phyloP scores from a whole-genome alignment of 1,284 basidiomycete species.

The Xerocomus minutiporus region DNA sequence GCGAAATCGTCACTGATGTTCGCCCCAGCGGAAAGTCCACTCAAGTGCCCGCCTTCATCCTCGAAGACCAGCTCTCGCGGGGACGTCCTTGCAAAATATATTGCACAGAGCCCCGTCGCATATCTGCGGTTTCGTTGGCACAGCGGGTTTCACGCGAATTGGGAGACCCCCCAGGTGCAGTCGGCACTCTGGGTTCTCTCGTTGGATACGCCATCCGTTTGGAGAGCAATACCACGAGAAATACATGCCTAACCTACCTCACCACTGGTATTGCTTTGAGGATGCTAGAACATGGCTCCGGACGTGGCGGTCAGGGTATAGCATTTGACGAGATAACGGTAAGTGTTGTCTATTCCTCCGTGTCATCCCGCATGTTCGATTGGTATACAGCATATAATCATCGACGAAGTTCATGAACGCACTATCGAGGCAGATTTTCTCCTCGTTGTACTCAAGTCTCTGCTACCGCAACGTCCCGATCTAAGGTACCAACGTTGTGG shows the following conservation, averaged over 20 bases:
- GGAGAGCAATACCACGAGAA: slow-evolving; percentile 82
- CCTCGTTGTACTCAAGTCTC: slow-evolving; percentile 90
- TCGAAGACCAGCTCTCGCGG: slow-evolving; percentile 83
- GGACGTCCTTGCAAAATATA: slow-evolving; percentile 89
- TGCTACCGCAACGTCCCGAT: slow-evolving; percentile 75
- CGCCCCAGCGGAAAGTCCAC: slow-evolving; percentile 88
- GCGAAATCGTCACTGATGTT: slow-evolving; percentile 11
- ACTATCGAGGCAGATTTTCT: slow-evolving; percentile 98
- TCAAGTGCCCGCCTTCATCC: slow-evolving; percentile 91
- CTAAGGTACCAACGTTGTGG: slow-evolving; percentile 58
- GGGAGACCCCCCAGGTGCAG: slow-evolving; percentile 79
- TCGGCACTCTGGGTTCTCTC: slow-evolving; percentile 77
- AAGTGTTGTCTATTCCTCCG: slow-evolving; percentile 21
- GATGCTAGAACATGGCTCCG: slow-evolving; percentile 86
- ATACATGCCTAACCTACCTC: slow-evolving; percentile 80
- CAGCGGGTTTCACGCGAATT: slow-evolving; percentile 94
- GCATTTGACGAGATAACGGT: slow-evolving; percentile 94
- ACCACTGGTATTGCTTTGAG: slow-evolving; percentile 96
- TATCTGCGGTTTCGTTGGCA: slow-evolving; percentile 95
- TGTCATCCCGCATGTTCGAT: slow-evolving; percentile 1
- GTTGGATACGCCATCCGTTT: slow-evolving; percentile 96
- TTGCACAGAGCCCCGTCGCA: slow-evolving; percentile 94
- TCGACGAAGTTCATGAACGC: slow-evolving; percentile 89
- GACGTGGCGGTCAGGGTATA: slow-evolving; percentile 60
- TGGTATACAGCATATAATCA: slow-evolving; percentile 44